Base-by-base conservation (phyloP, 108 stramenopile species). In the Cyclotella atomus region DNA sequence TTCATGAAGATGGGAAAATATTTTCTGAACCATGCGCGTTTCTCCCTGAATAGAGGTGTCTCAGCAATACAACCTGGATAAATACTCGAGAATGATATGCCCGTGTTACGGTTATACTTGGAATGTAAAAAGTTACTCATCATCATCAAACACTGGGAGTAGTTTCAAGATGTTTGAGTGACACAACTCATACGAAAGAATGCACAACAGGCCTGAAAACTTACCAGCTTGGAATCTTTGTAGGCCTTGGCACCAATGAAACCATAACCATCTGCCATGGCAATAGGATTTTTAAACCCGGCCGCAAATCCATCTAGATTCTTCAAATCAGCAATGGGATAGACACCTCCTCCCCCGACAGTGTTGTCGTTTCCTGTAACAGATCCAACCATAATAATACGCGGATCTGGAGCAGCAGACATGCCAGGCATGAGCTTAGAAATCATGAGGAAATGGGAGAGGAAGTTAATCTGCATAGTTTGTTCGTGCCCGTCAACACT, bases 61-160 rank as follows among this genome's bases (percentile, higher is more conserved):
- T 96, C 96, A 30, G 97, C 97, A 81, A 98, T 98, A 86, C 97
- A 98, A 2, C 97, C 97, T 19, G 97, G 97, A 85, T 97, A 98
- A 84, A 98, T 94, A 62, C 89, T 87, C 65, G 92, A 91, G 71
- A 97, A 96, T 30, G 89, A 70, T 75, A 98, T 96, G 62, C 97
- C 97, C 33, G 94, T 93, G 19, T 81, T 87, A 12, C 88, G 75
- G 74, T 95, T 82, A 83, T 93, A 98, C 59, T 95, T 89, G 68
- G 91, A 80, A 82, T 96, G 87, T 63, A 98, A 87, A 81, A 97
- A 92, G 44, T 90, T 89, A 24, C 90, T 87, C 61, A 88, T 91
- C 94, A 95, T 92, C 91, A 90, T 95, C 53, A 92, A 70, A 55
- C 90, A 91, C 28, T n/a, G n/a, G n/a, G n/a, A n/a, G n/a, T n/a